phyloP scores from a whole-genome alignment of 805 yeast species.

The Naumovozyma baii region DNA sequence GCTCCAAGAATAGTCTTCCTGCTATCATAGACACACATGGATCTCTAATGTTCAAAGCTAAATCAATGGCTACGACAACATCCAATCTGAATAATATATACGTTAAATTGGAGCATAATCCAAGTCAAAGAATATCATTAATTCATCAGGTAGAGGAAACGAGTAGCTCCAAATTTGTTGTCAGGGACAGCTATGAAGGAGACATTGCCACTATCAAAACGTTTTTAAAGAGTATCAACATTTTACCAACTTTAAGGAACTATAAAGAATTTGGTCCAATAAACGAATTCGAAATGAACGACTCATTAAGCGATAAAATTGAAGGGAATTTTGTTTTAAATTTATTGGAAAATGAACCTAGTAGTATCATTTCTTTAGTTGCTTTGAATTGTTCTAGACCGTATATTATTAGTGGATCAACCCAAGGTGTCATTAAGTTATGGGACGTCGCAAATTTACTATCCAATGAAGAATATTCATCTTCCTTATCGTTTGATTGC shows the following conservation, averaged over 20 bases:
- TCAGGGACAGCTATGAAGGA: constrained; percentile 58
- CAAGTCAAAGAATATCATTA: constrained; percentile 1
- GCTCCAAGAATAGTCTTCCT: neutral
- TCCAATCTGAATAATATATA: constrained; percentile 35
- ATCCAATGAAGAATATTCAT: constrained; percentile 45
- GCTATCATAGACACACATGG: constrained; percentile 21
- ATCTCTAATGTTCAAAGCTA: constrained; percentile 31
- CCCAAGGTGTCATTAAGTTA: constrained; percentile 56
- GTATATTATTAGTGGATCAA: constrained; percentile 70
- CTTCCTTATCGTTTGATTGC: constrained; percentile 39
- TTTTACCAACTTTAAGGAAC: constrained; percentile 49
- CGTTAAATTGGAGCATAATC: constrained; percentile 35
- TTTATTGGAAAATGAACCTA: constrained; percentile 50
- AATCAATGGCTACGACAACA: constrained; percentile 33
- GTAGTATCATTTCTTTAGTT: constrained; percentile 45
- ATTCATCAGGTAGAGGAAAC: constrained; percentile 9
- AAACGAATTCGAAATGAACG: constrained; percentile 3
- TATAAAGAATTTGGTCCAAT: constrained; percentile 57
- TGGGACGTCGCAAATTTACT: constrained; percentile 71
- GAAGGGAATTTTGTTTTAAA: constrained; percentile 52
- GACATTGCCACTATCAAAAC: constrained; percentile 51
- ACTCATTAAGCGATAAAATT: constrained; percentile 11
- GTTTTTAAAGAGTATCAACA: constrained; percentile 42
- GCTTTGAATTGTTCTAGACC: constrained; percentile 48
- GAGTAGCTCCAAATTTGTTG: constrained; percentile 26